Base-by-base conservation (phyloP, 192 early-diverging fungal genomes). In the Thamnidium elegans region DNA sequence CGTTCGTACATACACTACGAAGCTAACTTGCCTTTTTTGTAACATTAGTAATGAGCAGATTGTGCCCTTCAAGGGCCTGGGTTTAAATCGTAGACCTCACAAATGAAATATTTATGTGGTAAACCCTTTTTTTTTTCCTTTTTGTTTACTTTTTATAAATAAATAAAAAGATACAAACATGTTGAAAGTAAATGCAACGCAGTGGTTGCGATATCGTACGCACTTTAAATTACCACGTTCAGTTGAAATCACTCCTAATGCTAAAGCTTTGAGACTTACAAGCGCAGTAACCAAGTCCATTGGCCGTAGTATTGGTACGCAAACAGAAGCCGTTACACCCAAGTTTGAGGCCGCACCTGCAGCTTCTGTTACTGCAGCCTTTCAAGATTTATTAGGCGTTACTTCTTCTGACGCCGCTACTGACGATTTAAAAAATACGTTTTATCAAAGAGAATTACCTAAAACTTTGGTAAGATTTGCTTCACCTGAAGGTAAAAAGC, bases 391-490 rank as follows among this genome's bases (percentile, higher is more conserved):
- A 48, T 19, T 48, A 48, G 46, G 46, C 3, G 46, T 48, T 6
- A 15, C 13, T 19, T 13, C 46, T 17, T 19, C 46, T 19, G 36
- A 39, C 9, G 4, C 46, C 3, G 13, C 6, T 13, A 13, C 13
- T 5, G 58, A 59, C 14, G 71, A 73, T 46, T 30, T 73, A 39
- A 26, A 63, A 17, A 68, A 63, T 45, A 73, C 71, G 4, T 73
- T 73, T 48, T 68, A 73, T 32, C 71, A 73, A 54, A 80, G 91
- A 46, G 71, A 78, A 54, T 75, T 93, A 11, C 91, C 91, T 1
- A 68, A 77, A 32, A 66, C 78, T 46, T 76, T 94, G 14, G 76
- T 84, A n/a, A 86, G 89, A 23, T 90, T 97, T 74, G 90, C 92
- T 13, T 92, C 92, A 19, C 68, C 79, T 14, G 65, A 85, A 51